Conservation (phyloP, 495 filamentous ascomycete species). For the Trypethelium eluteriae region DNA sequence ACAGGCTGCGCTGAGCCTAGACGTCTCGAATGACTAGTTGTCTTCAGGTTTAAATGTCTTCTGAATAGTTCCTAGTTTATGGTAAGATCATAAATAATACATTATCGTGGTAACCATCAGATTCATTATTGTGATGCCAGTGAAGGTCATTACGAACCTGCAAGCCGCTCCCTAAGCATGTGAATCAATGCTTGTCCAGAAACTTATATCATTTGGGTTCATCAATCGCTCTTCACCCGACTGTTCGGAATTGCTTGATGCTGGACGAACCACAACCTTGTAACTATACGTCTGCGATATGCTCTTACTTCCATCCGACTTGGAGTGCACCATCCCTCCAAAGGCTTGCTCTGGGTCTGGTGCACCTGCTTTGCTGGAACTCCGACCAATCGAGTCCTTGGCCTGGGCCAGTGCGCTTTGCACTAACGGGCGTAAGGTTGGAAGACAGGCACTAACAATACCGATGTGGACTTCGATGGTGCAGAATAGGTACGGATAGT, state of each 20-base stretch:
- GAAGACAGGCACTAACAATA: not conserved
- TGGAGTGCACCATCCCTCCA: not conserved
- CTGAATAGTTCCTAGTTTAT: too few relatives aligned
- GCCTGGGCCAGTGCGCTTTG: not conserved
- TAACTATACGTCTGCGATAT: not conserved
- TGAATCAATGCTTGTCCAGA: not conserved
- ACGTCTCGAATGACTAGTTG: too few relatives aligned
- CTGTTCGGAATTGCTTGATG: not conserved
- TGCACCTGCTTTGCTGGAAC: not conserved
- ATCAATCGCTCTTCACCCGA: not conserved
- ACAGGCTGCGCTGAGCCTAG: too few relatives aligned
- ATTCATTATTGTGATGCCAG: too few relatives aligned
- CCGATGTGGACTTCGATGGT: constrained; percentile 9
- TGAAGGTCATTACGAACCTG: too few relatives aligned
- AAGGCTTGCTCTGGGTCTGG: not conserved
- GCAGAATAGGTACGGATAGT: not conserved
- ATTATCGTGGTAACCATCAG: too few relatives aligned
- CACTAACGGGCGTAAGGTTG: not conserved
- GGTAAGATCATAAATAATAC: too few relatives aligned
- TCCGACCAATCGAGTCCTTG: not conserved
- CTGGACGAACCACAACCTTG: not conserved
- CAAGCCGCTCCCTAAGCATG: not conserved
- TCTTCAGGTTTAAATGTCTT: too few relatives aligned
- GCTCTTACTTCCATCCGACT: not conserved
- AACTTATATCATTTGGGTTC: not conserved